These are phyloP conservation scores for Apiotrichum brassicae DNA, from an alignment of 1,284 basidiomycete species.

Conservation along the genomic window DNA sequence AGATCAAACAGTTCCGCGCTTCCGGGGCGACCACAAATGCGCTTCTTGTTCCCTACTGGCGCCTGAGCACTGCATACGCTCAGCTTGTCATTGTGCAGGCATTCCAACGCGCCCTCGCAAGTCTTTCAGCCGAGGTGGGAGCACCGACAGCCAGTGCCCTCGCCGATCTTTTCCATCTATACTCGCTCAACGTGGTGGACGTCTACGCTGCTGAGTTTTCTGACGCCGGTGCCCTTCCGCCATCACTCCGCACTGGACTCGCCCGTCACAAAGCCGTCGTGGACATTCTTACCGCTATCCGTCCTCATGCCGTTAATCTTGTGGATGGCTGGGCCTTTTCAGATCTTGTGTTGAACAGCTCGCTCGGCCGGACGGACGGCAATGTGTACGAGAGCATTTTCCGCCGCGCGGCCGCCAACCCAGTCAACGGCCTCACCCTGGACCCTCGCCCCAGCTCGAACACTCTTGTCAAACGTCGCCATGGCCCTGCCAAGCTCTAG, in stretches of 20 bases:
- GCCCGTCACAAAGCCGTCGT: slow-evolving; percentile 4
- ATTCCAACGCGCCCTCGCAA: neutral
- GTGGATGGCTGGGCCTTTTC: slow-evolving; percentile 52
- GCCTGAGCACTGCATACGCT: slow-evolving; percentile 10
- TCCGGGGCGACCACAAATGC: slow-evolving; percentile 31
- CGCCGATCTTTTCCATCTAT: slow-evolving; percentile 45
- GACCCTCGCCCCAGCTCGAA: slow-evolving; percentile 7
- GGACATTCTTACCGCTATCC: neutral
- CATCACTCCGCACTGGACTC: slow-evolving; percentile 17
- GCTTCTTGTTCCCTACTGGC: slow-evolving; percentile 16
- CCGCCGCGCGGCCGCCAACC: slow-evolving; percentile 29
- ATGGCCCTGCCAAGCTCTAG: slow-evolving; percentile 7
- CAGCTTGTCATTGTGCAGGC: slow-evolving; percentile 10
- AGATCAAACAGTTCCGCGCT: slow-evolving; percentile 41
- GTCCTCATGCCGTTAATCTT: slow-evolving; percentile 38
- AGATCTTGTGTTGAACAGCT: slow-evolving; percentile 55
- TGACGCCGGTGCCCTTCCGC: slow-evolving; percentile 46
- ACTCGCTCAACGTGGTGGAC: slow-evolving; percentile 48
- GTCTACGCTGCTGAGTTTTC: slow-evolving; percentile 50
- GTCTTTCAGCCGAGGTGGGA: neutral
- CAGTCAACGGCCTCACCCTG: slow-evolving; percentile 13
- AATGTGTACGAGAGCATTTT: slow-evolving; percentile 50
- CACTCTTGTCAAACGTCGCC: neutral
- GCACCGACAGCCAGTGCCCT: slow-evolving; percentile 1
- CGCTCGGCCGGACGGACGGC: slow-evolving; percentile 51